phyloP scores from a whole-genome alignment of 768 basidiomycete genomes.

The Tricholoma sp. region DNA sequence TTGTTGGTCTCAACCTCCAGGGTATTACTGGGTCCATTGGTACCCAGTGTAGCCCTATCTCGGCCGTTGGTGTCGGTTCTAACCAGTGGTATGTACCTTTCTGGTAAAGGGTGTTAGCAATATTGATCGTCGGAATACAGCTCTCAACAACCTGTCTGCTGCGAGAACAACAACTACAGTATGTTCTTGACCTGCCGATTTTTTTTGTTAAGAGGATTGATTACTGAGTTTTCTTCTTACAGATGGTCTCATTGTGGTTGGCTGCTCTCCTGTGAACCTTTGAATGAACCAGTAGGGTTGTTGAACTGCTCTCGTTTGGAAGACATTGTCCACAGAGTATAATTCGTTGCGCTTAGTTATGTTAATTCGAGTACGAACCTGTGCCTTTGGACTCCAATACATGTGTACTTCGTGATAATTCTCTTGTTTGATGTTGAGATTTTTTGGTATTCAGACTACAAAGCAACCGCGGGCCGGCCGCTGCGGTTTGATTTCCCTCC shows the following conservation, averaged over 20 bases:
- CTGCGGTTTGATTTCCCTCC: too few relatives aligned
- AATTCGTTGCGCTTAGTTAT: not conserved
- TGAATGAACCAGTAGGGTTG: not conserved
- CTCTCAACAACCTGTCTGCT: conserved; percentile 7
- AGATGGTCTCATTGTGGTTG: not conserved
- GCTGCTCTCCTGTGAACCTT: not conserved
- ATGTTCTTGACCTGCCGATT: not conserved
- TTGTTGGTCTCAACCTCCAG: conserved; percentile 9
- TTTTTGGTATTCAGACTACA: too few relatives aligned
- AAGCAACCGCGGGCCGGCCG: too few relatives aligned
- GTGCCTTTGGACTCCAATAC: too few relatives aligned
- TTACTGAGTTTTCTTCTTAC: not conserved
- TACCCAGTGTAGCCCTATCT: conserved; percentile 19
- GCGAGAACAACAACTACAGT: conserved; percentile 8
- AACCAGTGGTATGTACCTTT: conserved; percentile 12
- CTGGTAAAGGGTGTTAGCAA: too few relatives aligned
- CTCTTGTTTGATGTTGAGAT: too few relatives aligned
- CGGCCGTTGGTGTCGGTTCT: conserved; percentile 14
- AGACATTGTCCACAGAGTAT: not conserved
- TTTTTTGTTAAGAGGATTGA: not conserved
- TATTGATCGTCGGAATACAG: not conserved
- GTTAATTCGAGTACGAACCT: too few relatives aligned
- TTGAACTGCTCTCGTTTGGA: not conserved
- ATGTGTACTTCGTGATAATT: too few relatives aligned
- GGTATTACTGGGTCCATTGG: conserved; percentile 14